Base-by-base conservation (phyloP, 805 yeast species). In the Wickerhamiella occidentalis region DNA sequence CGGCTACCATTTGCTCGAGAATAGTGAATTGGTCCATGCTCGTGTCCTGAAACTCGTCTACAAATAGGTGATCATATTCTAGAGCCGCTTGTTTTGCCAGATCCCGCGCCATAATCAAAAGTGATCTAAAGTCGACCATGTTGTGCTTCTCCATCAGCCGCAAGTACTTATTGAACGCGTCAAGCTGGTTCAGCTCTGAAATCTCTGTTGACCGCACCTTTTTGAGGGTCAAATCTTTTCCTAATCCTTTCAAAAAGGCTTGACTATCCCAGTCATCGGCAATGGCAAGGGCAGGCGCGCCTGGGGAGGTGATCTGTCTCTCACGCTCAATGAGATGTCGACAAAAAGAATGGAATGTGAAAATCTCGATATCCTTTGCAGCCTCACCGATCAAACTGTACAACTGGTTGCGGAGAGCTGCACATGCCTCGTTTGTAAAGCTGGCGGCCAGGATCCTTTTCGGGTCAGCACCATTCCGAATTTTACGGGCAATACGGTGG, bases 1-100 rank as follows among this genome's bases (percentile, higher is more conserved):
- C 13, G 0, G 80, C 71, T 11, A 30, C 15, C 28, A 82, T 64
- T 3, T 68, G 66, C 53, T 73, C 73, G 70, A 85, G 74, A 42
- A 92, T 67, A 49, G 77, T 76, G 54, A 86, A 69, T 61, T 90
- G 97, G 15, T 86, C 71, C 30, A 69, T 69, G 57, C 83, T 85
- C 0, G 96, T 87, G 58, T 92, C 98, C 66, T 90, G 97, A 58
- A 87, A 90, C 64, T 90, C 98, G 65, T 90, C 98, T 6, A 92
- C 85, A 17, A 90, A 68, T 0, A 87, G 86, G 58, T 86, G 92
- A 54, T 76, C 68, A 2, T 82, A 64, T 45, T 68, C 64, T 2
- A 68, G 68, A 23, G 79, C 64, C 23, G 77, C 73, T 0, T 74
- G 55, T 0, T 65, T 53, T 12, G 88, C 60, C 9, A 88, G 66